Base-by-base conservation (phyloP, 2,329 filamentous ascomycete species). In the Fusarium poae region DNA sequence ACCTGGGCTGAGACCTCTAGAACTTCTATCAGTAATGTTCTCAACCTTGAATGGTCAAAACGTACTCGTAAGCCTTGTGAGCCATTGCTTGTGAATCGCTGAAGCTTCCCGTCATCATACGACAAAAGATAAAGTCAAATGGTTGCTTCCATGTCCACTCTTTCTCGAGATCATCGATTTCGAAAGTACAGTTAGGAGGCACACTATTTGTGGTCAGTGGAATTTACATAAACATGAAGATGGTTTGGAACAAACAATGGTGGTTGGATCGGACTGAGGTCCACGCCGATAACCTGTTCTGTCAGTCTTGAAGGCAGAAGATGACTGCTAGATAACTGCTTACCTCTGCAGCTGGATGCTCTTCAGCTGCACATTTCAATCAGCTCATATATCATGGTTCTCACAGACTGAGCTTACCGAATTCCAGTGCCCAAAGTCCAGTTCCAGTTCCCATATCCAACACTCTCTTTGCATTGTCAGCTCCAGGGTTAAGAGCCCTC, bases 21-120 rank as follows among this genome's bases (percentile, higher is more conserved):
- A 8, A 3, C 2, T 21, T 39, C 2, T 10, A 18, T 2, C n/a
- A n/a, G 29, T 2, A 9, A 4, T 5, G 1, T 9, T 3, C 4
- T 6, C 2, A 21, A 15, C 5, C 12, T n/a, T 8, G 6, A 6
- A 10, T 2, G n/a, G 29, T 10, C 0, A 4, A 6, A 20, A 7
- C 39, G 18, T 52, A 60, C 65, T 44, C 16, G 1, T 34, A 52
- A 7, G 15, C 65, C 7, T 68, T 68, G 0, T 43, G 34, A 0
- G 65, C 53, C 21, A 68, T 68, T 0, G 10, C 15, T 27, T 54
- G 18, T 0, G 64, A 45, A 2, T 52, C 40, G 0, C 37, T 42
- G n/a, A 67, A 67, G 16, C 64, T 64, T 1, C 65, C 64, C 0
- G 65, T 67, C 65, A 68, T 67, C 57, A 67, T 67, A 2, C 65